Percentiles rank a stretch among this genome's conserved stretches.
Evolutionary conservation across 1,284 basidiomycete genomes (phyloP).

Genomic region (Moesziomyces parantarcticus): DNA sequence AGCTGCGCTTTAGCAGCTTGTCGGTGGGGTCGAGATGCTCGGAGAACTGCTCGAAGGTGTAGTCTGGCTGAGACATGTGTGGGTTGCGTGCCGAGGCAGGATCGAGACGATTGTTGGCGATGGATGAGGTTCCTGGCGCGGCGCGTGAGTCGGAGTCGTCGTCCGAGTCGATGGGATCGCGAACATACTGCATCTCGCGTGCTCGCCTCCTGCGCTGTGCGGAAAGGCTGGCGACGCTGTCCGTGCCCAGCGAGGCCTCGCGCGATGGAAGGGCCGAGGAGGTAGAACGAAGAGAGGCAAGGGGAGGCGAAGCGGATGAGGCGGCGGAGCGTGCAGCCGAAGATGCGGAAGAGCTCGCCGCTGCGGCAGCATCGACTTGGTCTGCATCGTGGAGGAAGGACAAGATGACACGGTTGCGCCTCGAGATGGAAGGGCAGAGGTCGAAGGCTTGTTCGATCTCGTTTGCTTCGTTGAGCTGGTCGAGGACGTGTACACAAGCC

Average conservation of each 20-base stretch:
- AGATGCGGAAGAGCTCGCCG: neutral
- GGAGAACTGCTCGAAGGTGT: conserved; percentile 51
- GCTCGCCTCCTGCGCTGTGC: conserved; percentile 33
- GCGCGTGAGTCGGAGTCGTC: conserved; percentile 30
- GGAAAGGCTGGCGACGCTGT: conserved; percentile 39
- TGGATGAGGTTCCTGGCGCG: conserved; percentile 8
- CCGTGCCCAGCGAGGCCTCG: conserved; percentile 26
- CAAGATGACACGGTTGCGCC: conserved; percentile 44
- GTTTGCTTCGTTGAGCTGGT: conserved; percentile 46
- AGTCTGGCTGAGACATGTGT: conserved; percentile 34
- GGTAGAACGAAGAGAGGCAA: neutral
- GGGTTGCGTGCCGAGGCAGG: conserved; percentile 19
- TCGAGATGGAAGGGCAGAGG: conserved; percentile 40
- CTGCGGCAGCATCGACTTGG: conserved; percentile 2
- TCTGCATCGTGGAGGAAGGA: conserved; percentile 44
- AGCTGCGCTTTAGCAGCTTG: conserved; percentile 42
- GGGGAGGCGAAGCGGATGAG: conserved; percentile 12
- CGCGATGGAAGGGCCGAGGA: conserved; percentile 16
- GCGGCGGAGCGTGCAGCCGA: neutral
- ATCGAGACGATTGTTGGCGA: conserved; percentile 16
- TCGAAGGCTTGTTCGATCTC: conserved; percentile 47
- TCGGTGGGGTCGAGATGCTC: conserved; percentile 47
- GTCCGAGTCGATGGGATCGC: conserved; percentile 38
- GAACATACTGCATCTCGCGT: conserved; percentile 35
- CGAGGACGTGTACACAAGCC: conserved; percentile 39